A percentile compares a stretch with the other conserved stretches of the same genome.
These are phyloP conservation scores for Umbilicus rupestris DNA, from an alignment of 164 flowering plant species.

Conservation along the genomic window DNA sequence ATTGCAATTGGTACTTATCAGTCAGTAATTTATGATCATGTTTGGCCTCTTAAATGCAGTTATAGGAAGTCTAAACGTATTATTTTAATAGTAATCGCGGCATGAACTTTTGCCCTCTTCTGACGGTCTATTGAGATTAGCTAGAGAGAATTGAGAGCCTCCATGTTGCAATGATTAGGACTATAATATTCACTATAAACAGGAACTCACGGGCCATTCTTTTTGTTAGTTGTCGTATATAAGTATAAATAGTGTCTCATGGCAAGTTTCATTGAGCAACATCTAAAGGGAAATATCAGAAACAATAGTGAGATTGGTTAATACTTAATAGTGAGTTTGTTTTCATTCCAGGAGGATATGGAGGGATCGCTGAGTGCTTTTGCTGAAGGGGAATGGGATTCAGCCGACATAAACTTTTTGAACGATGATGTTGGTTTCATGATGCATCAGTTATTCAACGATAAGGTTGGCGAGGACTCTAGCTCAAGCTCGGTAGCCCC, in stretches of 20 bases:
- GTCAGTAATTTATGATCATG: neutral
- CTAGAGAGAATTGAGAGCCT: neutral
- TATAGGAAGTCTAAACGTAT: neutral
- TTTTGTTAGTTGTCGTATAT: neutral
- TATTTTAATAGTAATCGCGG: neutral
- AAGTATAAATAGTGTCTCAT: neutral
- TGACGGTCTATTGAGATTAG: neutral
- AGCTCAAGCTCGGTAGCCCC: neutral
- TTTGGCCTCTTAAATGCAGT: constrained; percentile 1
- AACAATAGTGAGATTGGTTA: constrained; percentile 5
- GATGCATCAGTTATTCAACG: neutral
- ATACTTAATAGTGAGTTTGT: too few relatives aligned
- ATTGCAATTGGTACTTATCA: neutral
- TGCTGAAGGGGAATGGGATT: constrained; percentile 3
- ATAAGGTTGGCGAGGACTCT: neutral
- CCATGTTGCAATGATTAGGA: neutral
- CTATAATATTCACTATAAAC: neutral
- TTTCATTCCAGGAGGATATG: neutral
- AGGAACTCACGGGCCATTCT: neutral
- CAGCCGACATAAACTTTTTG: neutral
- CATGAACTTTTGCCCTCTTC: neutral
- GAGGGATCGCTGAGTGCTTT: neutral
- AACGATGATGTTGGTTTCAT: neutral
- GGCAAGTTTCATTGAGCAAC: neutral
- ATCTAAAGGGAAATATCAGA: neutral